Evolutionary conservation across 306 rosid species (phyloP).

Genomic region (Ziziphus jujuba): DNA sequence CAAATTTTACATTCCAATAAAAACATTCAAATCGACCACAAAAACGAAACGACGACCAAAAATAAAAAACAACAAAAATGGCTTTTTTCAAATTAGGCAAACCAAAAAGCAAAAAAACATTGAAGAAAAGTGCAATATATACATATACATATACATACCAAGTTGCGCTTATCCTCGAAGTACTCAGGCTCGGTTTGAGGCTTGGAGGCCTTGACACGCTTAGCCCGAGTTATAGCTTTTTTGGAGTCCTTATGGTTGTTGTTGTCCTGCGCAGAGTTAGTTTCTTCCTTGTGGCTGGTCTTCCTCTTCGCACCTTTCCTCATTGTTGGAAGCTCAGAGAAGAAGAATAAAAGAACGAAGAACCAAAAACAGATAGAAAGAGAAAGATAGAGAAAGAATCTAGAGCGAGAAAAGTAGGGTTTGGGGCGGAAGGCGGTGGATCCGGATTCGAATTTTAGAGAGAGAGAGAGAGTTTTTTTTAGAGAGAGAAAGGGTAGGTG

Average conservation of each 20-base stretch:
- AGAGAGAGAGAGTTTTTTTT: conserved; percentile 6
- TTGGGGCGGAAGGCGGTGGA: conserved; percentile 24
- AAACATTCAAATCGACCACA: too few species aligned
- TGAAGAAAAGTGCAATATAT: not conserved
- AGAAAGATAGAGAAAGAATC: conserved; percentile 12
- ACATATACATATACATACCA: too few species aligned
- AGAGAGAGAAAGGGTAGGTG: not conserved
- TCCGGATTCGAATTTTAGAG: conserved; percentile 21
- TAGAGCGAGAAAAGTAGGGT: conserved; percentile 22
- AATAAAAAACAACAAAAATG: not conserved
- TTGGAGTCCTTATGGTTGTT: conserved; percentile 11
- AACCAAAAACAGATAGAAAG: not conserved
- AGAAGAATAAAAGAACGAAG: too few species aligned
- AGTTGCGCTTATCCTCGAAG: conserved; percentile 42
- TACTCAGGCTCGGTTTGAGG: conserved; percentile 42
- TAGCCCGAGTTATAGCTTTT: conserved; percentile 40
- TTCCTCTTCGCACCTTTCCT: conserved; percentile 60
- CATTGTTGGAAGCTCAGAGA: conserved; percentile 28
- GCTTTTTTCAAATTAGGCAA: not conserved
- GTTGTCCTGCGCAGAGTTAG: conserved; percentile 20
- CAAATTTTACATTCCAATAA: too few species aligned
- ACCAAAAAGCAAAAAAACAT: not conserved
- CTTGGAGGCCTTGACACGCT: conserved; percentile 52
- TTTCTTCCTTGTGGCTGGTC: conserved; percentile 29
- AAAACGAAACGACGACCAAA: not conserved